Conservation (phyloP, 768 basidiomycete genomes). For the Cyathus striatus region DNA sequence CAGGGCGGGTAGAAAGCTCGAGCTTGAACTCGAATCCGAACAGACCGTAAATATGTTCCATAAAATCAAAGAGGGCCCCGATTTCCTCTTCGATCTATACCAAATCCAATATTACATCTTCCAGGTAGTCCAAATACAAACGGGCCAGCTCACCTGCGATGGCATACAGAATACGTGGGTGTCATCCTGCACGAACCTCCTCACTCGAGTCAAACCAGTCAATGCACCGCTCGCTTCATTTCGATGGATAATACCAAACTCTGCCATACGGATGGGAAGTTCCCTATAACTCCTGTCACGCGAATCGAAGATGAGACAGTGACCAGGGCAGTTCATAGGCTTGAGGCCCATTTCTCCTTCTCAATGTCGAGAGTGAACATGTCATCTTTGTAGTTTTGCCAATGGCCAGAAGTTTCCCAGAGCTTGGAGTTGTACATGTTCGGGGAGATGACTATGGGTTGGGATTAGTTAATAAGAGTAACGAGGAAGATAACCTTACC, state of each 20-base stretch:
- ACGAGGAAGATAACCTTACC: slow-evolving; percentile 35
- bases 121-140: neutral
- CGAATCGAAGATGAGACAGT: slow-evolving; percentile 93
- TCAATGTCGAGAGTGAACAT: slow-evolving; percentile 96
- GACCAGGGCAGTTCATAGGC: slow-evolving; percentile 99
- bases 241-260: slow-evolving; percentile 95
- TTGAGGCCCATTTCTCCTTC: slow-evolving; percentile 93
- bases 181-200: slow-evolving; percentile 96
- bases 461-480: neutral
- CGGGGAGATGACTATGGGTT: slow-evolving; percentile 79
- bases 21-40: slow-evolving; percentile 95
- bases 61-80: slow-evolving; percentile 84
- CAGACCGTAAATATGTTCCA: slow-evolving; percentile 87
- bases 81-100: slow-evolving; percentile 84
- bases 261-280: slow-evolving; percentile 95
- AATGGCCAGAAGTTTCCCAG: slow-evolving; percentile 98
- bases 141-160: slow-evolving; percentile 58
- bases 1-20: slow-evolving; percentile 93
- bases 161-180: slow-evolving; percentile 99
- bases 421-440: slow-evolving; percentile 96
- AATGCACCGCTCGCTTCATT: slow-evolving; percentile 96
- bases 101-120: slow-evolving; percentile 4
- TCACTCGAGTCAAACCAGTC: slow-evolving; percentile 87
- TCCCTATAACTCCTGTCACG: slow-evolving; percentile 93
- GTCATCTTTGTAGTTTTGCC: slow-evolving; percentile 96